Base-by-base conservation (phyloP, 2,329 filamentous ascomycete genomes). In the Pyrenophora graminea region DNA sequence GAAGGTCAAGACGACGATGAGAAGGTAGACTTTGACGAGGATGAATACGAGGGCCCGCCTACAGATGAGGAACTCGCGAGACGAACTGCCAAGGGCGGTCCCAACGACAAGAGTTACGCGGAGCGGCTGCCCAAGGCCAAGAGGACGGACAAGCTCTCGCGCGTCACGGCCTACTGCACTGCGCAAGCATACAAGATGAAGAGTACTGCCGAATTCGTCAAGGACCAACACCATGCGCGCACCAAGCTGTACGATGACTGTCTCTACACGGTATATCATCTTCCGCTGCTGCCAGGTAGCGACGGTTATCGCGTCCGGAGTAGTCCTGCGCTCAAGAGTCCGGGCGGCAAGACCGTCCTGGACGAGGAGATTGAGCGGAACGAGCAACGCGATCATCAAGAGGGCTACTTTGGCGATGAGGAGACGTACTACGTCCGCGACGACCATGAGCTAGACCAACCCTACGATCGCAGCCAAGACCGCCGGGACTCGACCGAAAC, bases 201-300 rank as follows among this genome's bases (percentile, higher is more conserved):
- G 63, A 84, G 87, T 21, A 91, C 91, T n/a, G 91, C 92, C 12
- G 85, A 90, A 30, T 99, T 99, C 70, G 80, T 97, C 55, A 88
- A 89, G 63, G 89, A 90, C 58, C 88, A 87, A 66, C 94, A 99
- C 75, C 87, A 89, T 27, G 93, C 92, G 1, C 88, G 91, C 75
- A 96, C 93, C 12, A 99, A 99, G 75, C 81, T 97, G 4, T 99
- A 99, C 74, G 94, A 99, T 72, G 94, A 99, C 73, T 99, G 94
- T 69, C 79, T 99, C 19, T 99, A 99, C 70, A 90, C 88, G 21
- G 93, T 96, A 40, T 99, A 99, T 73, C 92, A 97, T 69, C 78
- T 97, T 25, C 94, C 94, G 4, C 77, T 99, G 13, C 79, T 97
- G 46, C 88, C 90, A 2, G 94, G 93, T 1, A 85, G 80, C 39